phyloP scores from a whole-genome alignment of 441 rosid genomes.

The Brassica balearica region DNA sequence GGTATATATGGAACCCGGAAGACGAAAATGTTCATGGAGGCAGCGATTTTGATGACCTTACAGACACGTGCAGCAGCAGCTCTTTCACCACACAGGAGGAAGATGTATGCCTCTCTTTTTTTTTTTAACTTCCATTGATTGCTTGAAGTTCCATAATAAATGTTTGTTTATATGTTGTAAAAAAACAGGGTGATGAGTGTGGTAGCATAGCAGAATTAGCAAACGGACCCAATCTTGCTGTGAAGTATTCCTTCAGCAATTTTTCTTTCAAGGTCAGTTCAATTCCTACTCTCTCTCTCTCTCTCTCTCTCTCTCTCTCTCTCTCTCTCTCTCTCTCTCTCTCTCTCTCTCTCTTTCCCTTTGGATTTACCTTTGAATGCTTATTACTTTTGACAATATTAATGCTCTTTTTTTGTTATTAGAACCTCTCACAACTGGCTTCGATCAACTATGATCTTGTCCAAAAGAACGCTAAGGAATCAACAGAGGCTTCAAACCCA shows the following conservation, averaged over 20 bases:
- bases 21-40: conserved; percentile 81
- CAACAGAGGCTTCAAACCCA: conserved; percentile 60
- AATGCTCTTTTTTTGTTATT: conserved; percentile 30
- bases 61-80: conserved; percentile 87
- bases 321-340: background rate
- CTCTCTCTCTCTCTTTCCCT: background rate
- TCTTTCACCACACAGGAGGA: conserved; percentile 78
- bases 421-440: conserved; percentile 96
- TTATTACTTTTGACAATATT: conserved; percentile 20
- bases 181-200: conserved; percentile 82
- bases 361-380: background rate
- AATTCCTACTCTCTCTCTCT: background rate
- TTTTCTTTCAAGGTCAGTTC: conserved; percentile 88
- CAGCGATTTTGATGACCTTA: conserved; percentile 84
- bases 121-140: background rate
- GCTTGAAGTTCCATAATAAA: background rate
- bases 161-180: conserved; percentile 6
- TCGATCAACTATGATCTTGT: conserved; percentile 91
- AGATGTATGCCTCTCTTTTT: conserved; percentile 60
- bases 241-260: conserved; percentile 93
- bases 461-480: conserved; percentile 65
- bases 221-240: conserved; percentile 62
- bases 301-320: background rate
- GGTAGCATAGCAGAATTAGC: conserved; percentile 83
- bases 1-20: conserved; percentile 91